These are phyloP conservation scores for Coniosporium apollinis DNA, from an alignment of 495 filamentous ascomycete genomes.

Conservation along the genomic window DNA sequence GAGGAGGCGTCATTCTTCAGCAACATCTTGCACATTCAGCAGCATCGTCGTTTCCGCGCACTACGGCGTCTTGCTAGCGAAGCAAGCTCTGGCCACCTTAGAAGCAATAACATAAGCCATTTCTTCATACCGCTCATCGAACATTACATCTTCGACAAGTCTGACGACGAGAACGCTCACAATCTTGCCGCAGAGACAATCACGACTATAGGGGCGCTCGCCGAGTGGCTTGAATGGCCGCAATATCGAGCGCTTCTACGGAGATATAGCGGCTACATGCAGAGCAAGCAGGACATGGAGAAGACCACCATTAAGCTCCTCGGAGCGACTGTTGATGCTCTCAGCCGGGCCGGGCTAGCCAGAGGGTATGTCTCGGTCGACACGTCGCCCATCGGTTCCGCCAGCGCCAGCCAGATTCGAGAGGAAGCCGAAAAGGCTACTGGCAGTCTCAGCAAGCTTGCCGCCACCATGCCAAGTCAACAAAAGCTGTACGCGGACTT, in stretches of 20 bases:
- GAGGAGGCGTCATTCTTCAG: constrained; percentile 87
- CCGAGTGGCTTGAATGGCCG: constrained; percentile 70
- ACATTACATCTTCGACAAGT: constrained; percentile 74
- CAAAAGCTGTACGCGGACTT: constrained; percentile 60
- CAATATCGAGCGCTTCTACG: constrained; percentile 71
- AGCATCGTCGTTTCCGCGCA: constrained; percentile 71
- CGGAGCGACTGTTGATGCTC: constrained; percentile 59
- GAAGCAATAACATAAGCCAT: constrained; percentile 60
- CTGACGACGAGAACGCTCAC: constrained; percentile 60
- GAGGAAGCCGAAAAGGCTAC: constrained; percentile 10
- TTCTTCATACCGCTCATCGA: constrained; percentile 86
- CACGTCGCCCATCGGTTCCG: constrained; percentile 22
- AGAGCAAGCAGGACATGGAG: constrained; percentile 64
- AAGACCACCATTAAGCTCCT: constrained; percentile 74
- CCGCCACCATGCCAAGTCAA: constrained; percentile 47
- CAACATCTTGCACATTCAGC: constrained; percentile 81
- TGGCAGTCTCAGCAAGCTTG: constrained; percentile 28
- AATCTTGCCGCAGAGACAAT: constrained; percentile 74
- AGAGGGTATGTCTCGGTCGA: constrained; percentile 23
- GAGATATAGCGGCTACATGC: constrained; percentile 62
- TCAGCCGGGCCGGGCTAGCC: constrained; percentile 36
- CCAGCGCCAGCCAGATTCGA: constrained; percentile 1
- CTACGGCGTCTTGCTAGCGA: constrained; percentile 55
- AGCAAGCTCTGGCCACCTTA: constrained; percentile 42
- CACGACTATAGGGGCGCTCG: constrained; percentile 52